Evolutionary conservation across 768 basidiomycete species (phyloP).

Genomic region (Mycena vulgaris): DNA sequence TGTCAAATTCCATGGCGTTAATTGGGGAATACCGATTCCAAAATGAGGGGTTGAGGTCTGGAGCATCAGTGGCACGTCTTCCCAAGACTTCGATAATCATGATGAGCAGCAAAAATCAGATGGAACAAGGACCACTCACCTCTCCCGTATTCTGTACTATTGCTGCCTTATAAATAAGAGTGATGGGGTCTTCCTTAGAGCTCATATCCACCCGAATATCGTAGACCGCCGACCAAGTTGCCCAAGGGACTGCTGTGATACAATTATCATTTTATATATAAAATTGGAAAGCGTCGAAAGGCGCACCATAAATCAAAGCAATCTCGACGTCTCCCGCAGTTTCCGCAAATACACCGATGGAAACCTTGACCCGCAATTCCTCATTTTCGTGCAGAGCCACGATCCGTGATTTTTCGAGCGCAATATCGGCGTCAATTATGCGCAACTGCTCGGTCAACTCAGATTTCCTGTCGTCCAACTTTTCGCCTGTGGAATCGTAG

Average conservation of each 20-base stretch:
- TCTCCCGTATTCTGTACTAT: constrained; percentile 59
- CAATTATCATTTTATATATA: constrained; percentile 1
- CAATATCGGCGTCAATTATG: constrained; percentile 32
- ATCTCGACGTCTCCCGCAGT: constrained; percentile 40
- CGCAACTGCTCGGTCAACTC: constrained; percentile 37
- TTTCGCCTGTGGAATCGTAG: constrained; percentile 37
- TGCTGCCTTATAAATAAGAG: constrained; percentile 56
- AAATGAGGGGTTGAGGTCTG: constrained; percentile 59
- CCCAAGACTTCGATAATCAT: constrained; percentile 51
- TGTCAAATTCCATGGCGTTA: constrained; percentile 51
- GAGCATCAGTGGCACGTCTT: constrained; percentile 54
- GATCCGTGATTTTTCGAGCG: constrained; percentile 4
- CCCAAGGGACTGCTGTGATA: constrained; percentile 36
- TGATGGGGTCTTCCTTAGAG: constrained; percentile 49
- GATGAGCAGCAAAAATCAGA: not conserved
- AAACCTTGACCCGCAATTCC: constrained; percentile 31
- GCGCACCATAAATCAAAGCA: constrained; percentile 41
- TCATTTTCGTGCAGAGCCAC: constrained; percentile 26
- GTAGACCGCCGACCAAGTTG: constrained; percentile 55
- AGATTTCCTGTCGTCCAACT: constrained; percentile 28
- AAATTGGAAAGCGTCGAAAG: not conserved
- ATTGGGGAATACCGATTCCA: constrained; percentile 50
- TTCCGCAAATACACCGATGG: constrained; percentile 42
- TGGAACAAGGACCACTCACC: constrained; percentile 39
- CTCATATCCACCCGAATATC: constrained; percentile 58